Base-by-base conservation (phyloP, 352 stramenopile genomes). In the Phytophthora colocasiae region DNA sequence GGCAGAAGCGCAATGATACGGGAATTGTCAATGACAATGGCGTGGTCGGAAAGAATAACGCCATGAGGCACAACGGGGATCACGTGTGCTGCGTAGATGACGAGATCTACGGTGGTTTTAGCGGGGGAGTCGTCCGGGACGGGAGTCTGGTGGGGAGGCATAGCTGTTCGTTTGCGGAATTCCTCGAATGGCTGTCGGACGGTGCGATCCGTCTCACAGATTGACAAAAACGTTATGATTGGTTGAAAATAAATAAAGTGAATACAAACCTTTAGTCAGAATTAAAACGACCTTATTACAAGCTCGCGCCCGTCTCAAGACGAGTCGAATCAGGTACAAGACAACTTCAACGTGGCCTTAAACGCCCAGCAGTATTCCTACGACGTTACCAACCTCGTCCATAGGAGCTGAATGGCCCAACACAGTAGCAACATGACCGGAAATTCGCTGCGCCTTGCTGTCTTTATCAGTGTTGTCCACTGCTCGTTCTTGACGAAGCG, bases 1-100 rank as follows among this genome's bases (percentile, higher is more conserved):
- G 89, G 87, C 36, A 97, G 66, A 52, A 96, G 43, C 40, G 87
- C 89, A 14, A 96, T 60, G 62, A 97, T 97, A 53, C 77, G 72
- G n/a, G 73, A 57, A 29, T 83, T 80, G 36, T 70, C 48, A 22
- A 97, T 60, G 14, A 93, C 85, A 41, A 97, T 75, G 6, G 85
- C 86, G 58, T 96, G 81, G 70, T 96, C 81, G 2, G 71, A 67
- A 10, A 95, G 71, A 45, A 97, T 83, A 40, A 79, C 80, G 52
- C 91, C 69, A 40, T 79, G 70, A 4, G 87, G 87, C 12, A 95
- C 77, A 8, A 97, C 85, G 45, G 91, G 91, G 36, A 97, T 78
- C 22, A 97, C 73, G 59, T 93, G 80, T 15, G 71, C 71, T 14
- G 89, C 90, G 60, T 82, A 85, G 58, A 97, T 78, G 52, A 97